Conservation (phyloP, 306 rosid genomes). For the Lathyrus aphaca region DNA sequence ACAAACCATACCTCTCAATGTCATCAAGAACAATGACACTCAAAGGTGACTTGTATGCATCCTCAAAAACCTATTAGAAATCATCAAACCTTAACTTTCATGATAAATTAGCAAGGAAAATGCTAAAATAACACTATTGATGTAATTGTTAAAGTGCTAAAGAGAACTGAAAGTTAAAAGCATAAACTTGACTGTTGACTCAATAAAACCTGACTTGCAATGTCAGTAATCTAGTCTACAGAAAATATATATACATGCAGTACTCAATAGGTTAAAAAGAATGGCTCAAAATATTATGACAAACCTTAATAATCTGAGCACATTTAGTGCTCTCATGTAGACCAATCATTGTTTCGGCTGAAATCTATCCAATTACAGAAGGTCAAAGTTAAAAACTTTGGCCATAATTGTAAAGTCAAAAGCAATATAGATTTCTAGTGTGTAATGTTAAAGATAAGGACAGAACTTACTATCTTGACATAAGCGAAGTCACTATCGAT, state of each 20-base stretch:
- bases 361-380: conserved; percentile 59
- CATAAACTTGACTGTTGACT: conserved; percentile 27
- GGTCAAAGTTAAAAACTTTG: conserved; percentile 21
- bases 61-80: conserved; percentile 84
- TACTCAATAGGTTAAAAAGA: conserved; percentile 24
- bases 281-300: conserved; percentile 44
- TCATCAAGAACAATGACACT: conserved; percentile 96
- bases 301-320: conserved; percentile 89
- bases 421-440: conserved; percentile 34
- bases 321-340: conserved; percentile 95
- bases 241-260: conserved; percentile 14
- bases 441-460: conserved; percentile 24
- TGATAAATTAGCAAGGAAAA: conserved; percentile 27
- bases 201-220: conserved; percentile 34
- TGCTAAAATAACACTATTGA: conserved; percentile 17
- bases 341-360: conserved; percentile 95
- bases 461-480: conserved; percentile 90
- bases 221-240: conserved; percentile 21
- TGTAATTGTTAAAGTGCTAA: neutral
- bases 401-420: conserved; percentile 28
- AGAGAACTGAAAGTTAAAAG: conserved; percentile 34
- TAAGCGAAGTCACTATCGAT: conserved; percentile 95
- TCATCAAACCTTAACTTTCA: conserved; percentile 33
- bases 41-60: conserved; percentile 96
- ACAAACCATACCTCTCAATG: conserved; percentile 74